phyloP scores from a whole-genome alignment of 371 early-diverging fungal genomes.

The Funneliformis caledonium region DNA sequence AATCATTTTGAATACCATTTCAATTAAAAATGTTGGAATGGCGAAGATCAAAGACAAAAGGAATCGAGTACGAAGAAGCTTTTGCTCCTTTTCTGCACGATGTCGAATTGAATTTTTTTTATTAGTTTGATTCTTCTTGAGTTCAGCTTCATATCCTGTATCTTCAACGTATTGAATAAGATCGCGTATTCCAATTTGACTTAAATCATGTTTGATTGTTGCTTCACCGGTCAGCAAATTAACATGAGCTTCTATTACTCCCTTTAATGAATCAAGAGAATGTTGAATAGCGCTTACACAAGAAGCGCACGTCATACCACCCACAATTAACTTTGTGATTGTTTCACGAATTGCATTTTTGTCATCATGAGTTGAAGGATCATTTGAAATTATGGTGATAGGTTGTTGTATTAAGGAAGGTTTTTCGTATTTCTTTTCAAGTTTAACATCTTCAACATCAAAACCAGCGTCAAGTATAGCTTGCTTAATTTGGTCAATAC shows the following conservation, averaged over 20 bases:
- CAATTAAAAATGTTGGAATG: constrained; percentile 39
- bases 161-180: constrained; percentile 79
- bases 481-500: neutral
- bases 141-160: constrained; percentile 85
- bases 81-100: constrained; percentile 22
- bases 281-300: constrained; percentile 83
- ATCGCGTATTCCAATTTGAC: constrained; percentile 71
- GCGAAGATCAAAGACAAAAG: constrained; percentile 12
- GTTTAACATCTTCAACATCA: neutral
- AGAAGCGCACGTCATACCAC: constrained; percentile 91
- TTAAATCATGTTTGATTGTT: constrained; percentile 66
- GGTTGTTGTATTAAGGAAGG: neutral
- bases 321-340: constrained; percentile 43
- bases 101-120: constrained; percentile 56
- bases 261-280: constrained; percentile 58
- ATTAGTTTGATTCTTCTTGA: constrained; percentile 69
- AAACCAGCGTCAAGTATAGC: constrained; percentile 6
- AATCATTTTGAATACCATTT: constrained; percentile 28
- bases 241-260: constrained; percentile 70
- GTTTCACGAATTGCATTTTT: neutral
- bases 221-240: constrained; percentile 81
- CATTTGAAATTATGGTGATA: neutral
- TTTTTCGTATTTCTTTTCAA: neutral
- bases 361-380: neutral
- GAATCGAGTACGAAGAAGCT: neutral